These are phyloP conservation scores for Camellia sinensis DNA, from an alignment of 148 eudicot genomes.

Conservation along the genomic window DNA sequence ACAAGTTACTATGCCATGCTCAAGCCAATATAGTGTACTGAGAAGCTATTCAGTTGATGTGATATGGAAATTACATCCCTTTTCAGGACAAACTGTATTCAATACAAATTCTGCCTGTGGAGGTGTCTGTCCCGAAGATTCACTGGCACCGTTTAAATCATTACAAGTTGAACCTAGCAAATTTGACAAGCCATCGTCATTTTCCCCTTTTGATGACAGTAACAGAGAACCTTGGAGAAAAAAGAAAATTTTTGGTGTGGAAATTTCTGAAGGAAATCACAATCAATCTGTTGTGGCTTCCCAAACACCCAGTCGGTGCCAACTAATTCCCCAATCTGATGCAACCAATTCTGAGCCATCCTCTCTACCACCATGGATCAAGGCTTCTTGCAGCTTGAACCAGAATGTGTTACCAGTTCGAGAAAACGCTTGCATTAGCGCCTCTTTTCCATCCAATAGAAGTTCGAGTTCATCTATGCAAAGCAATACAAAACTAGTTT, in stretches of 20 bases:
- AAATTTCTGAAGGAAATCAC: slow-evolving; percentile 30
- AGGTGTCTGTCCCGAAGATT: slow-evolving; percentile 1
- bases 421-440: background rate
- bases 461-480: background rate
- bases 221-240: slow-evolving; percentile 14
- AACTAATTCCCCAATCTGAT: background rate
- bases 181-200: background rate
- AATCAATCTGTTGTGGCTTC: slow-evolving; percentile 5
- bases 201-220: background rate
- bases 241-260: slow-evolving; percentile 42
- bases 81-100: slow-evolving; percentile 19
- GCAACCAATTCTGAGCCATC: background rate
- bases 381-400: background rate
- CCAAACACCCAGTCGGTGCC: background rate
- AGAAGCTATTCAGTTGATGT: background rate
- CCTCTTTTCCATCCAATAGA: background rate
- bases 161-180: slow-evolving; percentile 16
- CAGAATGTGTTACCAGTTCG: slow-evolving; percentile 4
- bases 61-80: background rate
- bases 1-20: background rate
- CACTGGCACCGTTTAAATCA: slow-evolving; percentile 9
- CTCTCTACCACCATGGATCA: slow-evolving; percentile 1
- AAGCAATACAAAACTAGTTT: background rate
- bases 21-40: background rate
- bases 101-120: background rate